Conservation (phyloP, 805 yeast genomes). For the Candida quercuum region DNA sequence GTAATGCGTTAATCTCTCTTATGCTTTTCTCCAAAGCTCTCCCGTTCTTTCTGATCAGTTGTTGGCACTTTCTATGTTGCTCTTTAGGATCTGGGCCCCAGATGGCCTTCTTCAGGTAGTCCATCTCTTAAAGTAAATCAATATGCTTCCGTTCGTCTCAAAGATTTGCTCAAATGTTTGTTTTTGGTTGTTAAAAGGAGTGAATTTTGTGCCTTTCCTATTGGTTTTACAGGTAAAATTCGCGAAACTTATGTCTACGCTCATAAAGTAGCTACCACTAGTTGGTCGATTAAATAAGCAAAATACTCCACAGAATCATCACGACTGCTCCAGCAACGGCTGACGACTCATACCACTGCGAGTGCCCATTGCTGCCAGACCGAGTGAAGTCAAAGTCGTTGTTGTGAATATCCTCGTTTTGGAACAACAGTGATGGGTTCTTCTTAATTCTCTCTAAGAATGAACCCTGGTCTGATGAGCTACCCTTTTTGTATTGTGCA, state of each 20-base stretch:
- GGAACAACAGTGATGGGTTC: slow-evolving; percentile 12
- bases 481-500: background rate
- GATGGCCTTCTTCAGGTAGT: slow-evolving; percentile 75
- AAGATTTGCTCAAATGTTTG: background rate
- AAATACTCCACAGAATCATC: background rate
- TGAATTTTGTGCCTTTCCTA: too few relatives aligned
- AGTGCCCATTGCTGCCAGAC: background rate
- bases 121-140: too few relatives aligned
- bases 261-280: background rate
- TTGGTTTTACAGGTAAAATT: too few relatives aligned
- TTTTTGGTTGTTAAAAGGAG: too few relatives aligned
- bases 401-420: background rate
- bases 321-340: background rate
- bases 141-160: background rate
- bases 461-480: background rate
- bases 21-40: slow-evolving; percentile 70
- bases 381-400: background rate
- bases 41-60: slow-evolving; percentile 74
- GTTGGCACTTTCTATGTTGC: slow-evolving; percentile 68
- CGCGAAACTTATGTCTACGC: background rate
- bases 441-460: slow-evolving; percentile 7
- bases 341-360: background rate
- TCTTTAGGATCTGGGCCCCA: slow-evolving; percentile 98
- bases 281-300: background rate
- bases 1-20: slow-evolving; percentile 57